A percentile compares a stretch with the other conserved stretches of the same genome.
phyloP scores from a whole-genome alignment of 1,139 yeast genomes.

The Geotrichum reessii region DNA sequence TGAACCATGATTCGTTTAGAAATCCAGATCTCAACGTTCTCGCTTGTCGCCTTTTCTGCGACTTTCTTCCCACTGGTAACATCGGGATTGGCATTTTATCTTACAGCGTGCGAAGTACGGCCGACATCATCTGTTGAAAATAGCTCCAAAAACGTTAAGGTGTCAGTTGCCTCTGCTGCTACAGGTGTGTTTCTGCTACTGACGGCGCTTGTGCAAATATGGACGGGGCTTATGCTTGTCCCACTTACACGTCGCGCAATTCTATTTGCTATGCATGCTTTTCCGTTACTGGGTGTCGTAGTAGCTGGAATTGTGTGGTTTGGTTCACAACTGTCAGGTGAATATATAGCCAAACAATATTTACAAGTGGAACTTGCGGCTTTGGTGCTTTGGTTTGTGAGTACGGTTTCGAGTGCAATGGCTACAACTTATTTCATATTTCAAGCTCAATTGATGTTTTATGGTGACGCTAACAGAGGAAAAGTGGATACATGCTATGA shows the following conservation, averaged over 20 bases:
- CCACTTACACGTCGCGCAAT: background rate
- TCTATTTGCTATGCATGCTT: background rate
- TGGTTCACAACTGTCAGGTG: background rate
- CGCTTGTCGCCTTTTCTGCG: background rate
- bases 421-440: background rate
- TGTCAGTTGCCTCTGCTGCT: background rate
- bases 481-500: background rate
- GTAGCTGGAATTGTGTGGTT: background rate
- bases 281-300: background rate
- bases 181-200: background rate
- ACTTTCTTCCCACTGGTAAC: background rate
- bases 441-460: background rate
- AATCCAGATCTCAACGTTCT: background rate
- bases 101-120: background rate
- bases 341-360: background rate
- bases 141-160: background rate
- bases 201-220: background rate
- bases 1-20: background rate
- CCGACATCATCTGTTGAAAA: background rate
- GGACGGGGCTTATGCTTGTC: background rate
- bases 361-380: background rate
- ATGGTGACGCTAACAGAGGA: background rate
- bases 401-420: background rate
- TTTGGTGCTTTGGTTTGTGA: background rate
- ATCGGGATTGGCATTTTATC: background rate